Evolutionary conservation across 495 filamentous ascomycete species (phyloP).

Genomic region (Aspergillus wentii): DNA sequence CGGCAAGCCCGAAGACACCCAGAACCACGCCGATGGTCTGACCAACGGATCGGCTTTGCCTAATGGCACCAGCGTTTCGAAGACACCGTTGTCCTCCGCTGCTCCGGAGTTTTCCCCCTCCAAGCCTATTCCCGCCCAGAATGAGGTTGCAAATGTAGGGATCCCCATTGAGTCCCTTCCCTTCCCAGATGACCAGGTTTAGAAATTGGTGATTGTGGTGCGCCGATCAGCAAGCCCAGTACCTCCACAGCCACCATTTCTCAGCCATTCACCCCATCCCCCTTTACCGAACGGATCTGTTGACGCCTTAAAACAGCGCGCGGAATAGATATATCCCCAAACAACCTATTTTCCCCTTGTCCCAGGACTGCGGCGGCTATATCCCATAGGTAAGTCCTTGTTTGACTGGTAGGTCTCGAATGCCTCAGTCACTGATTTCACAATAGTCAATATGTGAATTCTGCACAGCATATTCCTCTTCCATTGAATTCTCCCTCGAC

Average conservation of each 20-base stretch:
- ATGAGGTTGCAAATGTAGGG: constrained; percentile 41
- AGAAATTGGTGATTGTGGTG: constrained; percentile 43
- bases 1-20: constrained; percentile 23
- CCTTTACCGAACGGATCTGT: constrained; percentile 52
- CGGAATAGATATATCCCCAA: constrained; percentile 17
- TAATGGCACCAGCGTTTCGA: constrained; percentile 35
- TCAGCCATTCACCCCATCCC: constrained; percentile 37
- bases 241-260: constrained; percentile 11
- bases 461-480: background rate
- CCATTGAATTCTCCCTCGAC: background rate
- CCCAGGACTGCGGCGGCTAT: constrained; percentile 4
- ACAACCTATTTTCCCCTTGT: constrained; percentile 5
- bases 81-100: constrained; percentile 63
- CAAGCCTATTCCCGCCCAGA: constrained; percentile 25
- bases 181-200: constrained; percentile 52
- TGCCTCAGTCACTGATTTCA: constrained; percentile 4
- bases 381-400: constrained; percentile 13
- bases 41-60: constrained; percentile 23
- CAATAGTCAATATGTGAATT: constrained; percentile 2
- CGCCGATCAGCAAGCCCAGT: constrained; percentile 25
- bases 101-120: constrained; percentile 74
- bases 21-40: constrained; percentile 25
- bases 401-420: background rate
- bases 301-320: constrained; percentile 38
- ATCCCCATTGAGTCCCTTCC: constrained; percentile 32